Evolutionary conservation across 805 yeast species (phyloP), one percentile per base, ranked within the genome.

Genomic region (Candida michaelii): DNA sequence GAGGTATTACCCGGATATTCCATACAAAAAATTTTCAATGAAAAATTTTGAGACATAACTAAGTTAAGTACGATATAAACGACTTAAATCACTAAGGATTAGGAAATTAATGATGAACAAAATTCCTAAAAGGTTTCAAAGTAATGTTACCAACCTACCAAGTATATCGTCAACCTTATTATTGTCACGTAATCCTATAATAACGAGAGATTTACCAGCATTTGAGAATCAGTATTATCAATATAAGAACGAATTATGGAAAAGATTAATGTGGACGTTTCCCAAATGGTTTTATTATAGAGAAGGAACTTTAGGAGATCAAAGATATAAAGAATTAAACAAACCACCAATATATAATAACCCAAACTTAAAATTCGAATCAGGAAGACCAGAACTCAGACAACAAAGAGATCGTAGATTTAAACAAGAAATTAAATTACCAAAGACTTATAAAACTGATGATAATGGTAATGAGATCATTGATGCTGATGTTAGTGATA

Each of bases 231-330:
- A 81, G 39, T 93, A 83, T 63, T 87, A 85, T 60, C 71, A 80
- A 41, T 93, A 93, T 62, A 96, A 90, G 63, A 78, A 80, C 39
- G 95, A 87, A 61, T 73, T 93, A 42, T 90, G 89, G 72, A 82
- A 82, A 58, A 77, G 98, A 55, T 73, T 93, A 52, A 89, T 90
- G 96, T 89, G 97, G 96, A 89, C 98, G 0, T 93, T 93, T 64
- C 98, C 99, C 4, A 82, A 84, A 53, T 89, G 89, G 78, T 90
- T 81, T 60, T 93, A 90, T 68, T 93, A 83, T 70, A 87, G 85
- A 58, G 83, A 79, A 54, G 98, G 98, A 48, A 84, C 97, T 1
- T 71, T 93, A 48, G 80, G 96, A 3, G 96, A 89, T 60, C 86
- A 89, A 59, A 79, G 79, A 53, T 91, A 80, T 65, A 66, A 82